Conservation (phyloP, 2,329 filamentous ascomycete species). For the Neofusicoccum parvum region DNA sequence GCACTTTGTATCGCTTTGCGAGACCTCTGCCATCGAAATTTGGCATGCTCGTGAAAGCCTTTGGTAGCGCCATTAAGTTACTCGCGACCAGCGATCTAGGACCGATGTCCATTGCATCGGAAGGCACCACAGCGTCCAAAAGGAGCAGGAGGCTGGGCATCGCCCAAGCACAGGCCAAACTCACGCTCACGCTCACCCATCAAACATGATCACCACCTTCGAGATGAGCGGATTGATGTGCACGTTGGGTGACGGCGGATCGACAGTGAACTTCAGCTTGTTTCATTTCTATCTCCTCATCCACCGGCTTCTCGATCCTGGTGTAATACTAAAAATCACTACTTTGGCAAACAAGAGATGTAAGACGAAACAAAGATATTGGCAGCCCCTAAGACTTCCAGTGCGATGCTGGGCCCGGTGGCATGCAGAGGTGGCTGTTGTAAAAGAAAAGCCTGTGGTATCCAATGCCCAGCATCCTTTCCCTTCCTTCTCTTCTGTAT, state of each 20-base stretch:
- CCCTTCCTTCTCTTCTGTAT: neutral
- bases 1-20: too few relatives aligned
- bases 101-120: neutral
- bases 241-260: neutral
- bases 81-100: too few relatives aligned
- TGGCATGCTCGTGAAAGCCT: too few relatives aligned
- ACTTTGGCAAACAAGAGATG: slow-evolving; percentile 13
- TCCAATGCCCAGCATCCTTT: slow-evolving; percentile 17
- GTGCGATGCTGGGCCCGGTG: neutral
- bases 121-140: neutral
- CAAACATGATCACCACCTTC: neutral
- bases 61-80: too few relatives aligned
- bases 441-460: slow-evolving; percentile 11
- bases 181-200: neutral
- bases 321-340: slow-evolving; percentile 17
- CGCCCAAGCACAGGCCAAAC: neutral
- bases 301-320: neutral
- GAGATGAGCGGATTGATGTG: neutral
- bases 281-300: slow-evolving; percentile 14
- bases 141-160: neutral
- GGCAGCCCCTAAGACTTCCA: neutral
- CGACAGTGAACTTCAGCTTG: slow-evolving; percentile 16
- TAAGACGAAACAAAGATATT: slow-evolving; percentile 11
- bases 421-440: slow-evolving; percentile 2
- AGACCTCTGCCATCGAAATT: too few relatives aligned